Conservation (phyloP, 139 green algal species). For the Closterium sp. region DNA sequence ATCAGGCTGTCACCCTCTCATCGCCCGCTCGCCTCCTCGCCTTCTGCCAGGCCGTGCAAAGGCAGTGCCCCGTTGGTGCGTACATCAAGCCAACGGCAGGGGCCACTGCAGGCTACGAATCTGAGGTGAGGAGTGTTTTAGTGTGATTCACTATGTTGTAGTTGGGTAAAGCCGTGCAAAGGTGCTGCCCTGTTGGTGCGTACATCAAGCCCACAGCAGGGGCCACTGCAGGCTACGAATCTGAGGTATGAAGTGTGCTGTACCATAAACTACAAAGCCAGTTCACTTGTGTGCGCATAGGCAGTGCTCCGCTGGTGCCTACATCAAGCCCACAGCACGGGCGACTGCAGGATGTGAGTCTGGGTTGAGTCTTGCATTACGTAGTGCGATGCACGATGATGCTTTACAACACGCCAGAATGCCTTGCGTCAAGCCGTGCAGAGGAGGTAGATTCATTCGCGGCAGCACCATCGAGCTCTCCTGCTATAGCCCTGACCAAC, state of each 20-base stretch:
- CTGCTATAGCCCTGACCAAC: conserved; percentile 85
- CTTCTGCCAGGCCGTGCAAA: conserved; percentile 84
- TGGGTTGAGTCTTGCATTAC: background rate
- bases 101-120: conserved; percentile 79
- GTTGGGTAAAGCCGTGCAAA: too few relatives aligned
- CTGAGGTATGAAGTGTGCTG: too few relatives aligned
- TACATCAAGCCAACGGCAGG: conserved; percentile 83
- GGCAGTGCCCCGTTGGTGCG: too few relatives aligned
- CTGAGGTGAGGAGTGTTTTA: background rate
- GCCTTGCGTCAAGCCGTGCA: too few relatives aligned
- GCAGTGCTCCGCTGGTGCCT: too few relatives aligned
- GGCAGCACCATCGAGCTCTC: conserved; percentile 86
- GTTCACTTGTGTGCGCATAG: too few relatives aligned
- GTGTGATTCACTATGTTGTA: background rate
- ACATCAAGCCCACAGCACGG: conserved; percentile 81
- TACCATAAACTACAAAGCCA: too few relatives aligned
- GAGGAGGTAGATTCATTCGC: conserved; percentile 96
- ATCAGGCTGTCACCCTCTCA: conserved; percentile 70
- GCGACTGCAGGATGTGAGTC: conserved; percentile 77
- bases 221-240: too few relatives aligned
- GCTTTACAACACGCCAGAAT: conserved; percentile 54
- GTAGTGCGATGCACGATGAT: background rate
- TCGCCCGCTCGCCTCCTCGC: conserved; percentile 68
- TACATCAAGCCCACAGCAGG: too few relatives aligned
- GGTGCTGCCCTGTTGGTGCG: too few relatives aligned